Conservation (phyloP, 208 protist genomes). For the Sergeia podlipaevii region DNA sequence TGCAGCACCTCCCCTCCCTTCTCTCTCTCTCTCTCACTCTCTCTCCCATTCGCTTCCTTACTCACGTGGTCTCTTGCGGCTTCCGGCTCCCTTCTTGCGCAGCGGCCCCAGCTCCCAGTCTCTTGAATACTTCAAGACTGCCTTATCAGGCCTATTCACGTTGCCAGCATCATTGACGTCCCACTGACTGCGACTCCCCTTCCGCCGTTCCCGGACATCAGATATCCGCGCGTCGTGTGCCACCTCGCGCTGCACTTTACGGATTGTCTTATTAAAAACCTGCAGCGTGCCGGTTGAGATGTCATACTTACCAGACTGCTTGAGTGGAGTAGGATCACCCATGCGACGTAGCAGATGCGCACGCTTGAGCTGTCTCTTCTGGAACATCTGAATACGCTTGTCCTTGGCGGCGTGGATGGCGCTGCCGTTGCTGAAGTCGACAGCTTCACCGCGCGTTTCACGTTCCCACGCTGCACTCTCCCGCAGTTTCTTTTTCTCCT, state of each 20-base stretch:
- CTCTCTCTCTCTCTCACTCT: not conserved
- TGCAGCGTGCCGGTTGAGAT: slow-evolving; percentile 51
- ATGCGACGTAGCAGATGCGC: slow-evolving; percentile 71
- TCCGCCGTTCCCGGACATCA: slow-evolving; percentile 52
- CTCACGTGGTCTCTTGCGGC: slow-evolving; percentile 4
- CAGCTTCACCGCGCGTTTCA: slow-evolving; percentile 69
- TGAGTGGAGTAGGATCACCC: slow-evolving; percentile 79
- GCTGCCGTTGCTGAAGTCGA: slow-evolving; percentile 69
- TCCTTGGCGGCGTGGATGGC: slow-evolving; percentile 75
- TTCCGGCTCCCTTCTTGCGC: slow-evolving; percentile 15
- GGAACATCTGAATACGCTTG: slow-evolving; percentile 59
- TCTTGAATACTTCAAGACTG: slow-evolving; percentile 55
- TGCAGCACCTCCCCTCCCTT: not conserved
- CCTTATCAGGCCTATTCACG: slow-evolving; percentile 52
- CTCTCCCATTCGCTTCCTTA: not conserved
- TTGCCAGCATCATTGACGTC: slow-evolving; percentile 50
- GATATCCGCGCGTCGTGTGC: slow-evolving; percentile 51
- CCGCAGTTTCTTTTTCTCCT: slow-evolving; percentile 62
- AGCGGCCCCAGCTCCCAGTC: slow-evolving; percentile 69
- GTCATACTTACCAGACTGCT: slow-evolving; percentile 79
- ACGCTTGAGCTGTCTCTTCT: slow-evolving; percentile 66
- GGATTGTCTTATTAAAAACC: slow-evolving; percentile 85
- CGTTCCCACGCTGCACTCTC: slow-evolving; percentile 51
- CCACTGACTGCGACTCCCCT: slow-evolving; percentile 51
- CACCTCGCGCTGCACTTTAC: slow-evolving; percentile 72